Percentiles rank a stretch among this genome's conserved stretches.
Evolutionary conservation across 2,329 filamentous ascomycete species (phyloP).

Genomic region (Colletotrichum scovillei): DNA sequence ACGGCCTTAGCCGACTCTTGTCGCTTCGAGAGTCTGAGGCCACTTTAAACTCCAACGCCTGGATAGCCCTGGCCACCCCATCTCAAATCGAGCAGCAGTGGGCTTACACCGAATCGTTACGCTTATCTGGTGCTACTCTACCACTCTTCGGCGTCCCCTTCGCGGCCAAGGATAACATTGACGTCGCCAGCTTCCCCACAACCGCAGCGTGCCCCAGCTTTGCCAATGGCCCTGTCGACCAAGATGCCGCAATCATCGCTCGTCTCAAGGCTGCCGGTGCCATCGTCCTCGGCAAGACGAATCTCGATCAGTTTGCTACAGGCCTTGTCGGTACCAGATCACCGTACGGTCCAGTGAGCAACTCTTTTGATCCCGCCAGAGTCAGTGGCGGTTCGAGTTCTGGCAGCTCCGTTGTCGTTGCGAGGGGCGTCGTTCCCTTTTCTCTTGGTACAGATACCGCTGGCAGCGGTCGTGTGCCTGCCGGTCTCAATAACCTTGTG

Average conservation of each 20-base stretch:
- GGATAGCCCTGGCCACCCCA: conserved; percentile 46
- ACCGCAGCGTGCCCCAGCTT: conserved; percentile 65
- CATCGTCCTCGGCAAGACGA: conserved; percentile 68
- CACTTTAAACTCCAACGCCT: conserved; percentile 41
- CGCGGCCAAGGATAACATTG: conserved; percentile 67
- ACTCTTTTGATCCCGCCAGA: conserved; percentile 55
- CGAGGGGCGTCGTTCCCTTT: conserved; percentile 64
- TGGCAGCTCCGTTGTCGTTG: conserved; percentile 67
- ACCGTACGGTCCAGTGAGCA: conserved; percentile 67
- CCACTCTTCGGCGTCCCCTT: conserved; percentile 69
- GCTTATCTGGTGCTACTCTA: conserved; percentile 53
- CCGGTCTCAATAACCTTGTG: conserved; percentile 64
- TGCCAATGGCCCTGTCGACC: conserved; percentile 54
- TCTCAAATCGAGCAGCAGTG: conserved; percentile 41
- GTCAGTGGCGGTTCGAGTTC: conserved; percentile 66
- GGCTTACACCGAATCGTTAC: conserved; percentile 54
- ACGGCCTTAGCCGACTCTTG: conserved; percentile 43
- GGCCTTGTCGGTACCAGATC: conserved; percentile 71
- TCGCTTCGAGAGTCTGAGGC: conserved; percentile 40
- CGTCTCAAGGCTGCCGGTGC: conserved; percentile 64
- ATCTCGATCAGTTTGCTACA: conserved; percentile 72
- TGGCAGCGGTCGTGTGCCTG: conserved; percentile 64
- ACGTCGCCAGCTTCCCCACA: conserved; percentile 60
- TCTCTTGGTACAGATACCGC: conserved; percentile 68
- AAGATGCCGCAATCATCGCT: conserved; percentile 60